Percentiles rank a stretch among this genome's conserved stretches.
Evolutionary conservation across 2,329 filamentous ascomycete genomes (phyloP).

Genomic region (Aspergillus ustus): DNA sequence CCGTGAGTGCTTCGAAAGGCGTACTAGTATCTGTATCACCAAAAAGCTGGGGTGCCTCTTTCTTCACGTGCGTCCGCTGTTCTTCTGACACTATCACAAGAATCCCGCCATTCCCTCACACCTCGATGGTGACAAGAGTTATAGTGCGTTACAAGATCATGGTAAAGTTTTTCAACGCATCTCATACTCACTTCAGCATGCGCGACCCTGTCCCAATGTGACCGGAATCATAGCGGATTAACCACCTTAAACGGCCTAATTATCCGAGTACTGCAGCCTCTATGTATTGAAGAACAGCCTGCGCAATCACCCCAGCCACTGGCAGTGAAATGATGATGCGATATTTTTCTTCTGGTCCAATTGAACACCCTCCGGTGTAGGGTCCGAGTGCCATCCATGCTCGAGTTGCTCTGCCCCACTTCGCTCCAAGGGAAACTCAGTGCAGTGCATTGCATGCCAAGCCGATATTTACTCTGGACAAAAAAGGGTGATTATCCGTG

Average conservation of each 20-base stretch:
- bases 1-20: background rate
- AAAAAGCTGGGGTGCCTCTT: too few species aligned
- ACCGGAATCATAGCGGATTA: background rate
- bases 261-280: constrained; percentile 1
- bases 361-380: constrained; percentile 1
- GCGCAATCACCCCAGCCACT: constrained; percentile 16
- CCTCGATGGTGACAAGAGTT: background rate
- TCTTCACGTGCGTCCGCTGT: background rate
- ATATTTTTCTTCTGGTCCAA: constrained; percentile 16
- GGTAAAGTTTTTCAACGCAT: too few species aligned
- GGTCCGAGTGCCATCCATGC: constrained; percentile 23
- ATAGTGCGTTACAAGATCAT: background rate
- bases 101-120: background rate
- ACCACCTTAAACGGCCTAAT: background rate
- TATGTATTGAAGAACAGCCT: background rate
- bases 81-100: background rate
- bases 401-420: constrained; percentile 20
- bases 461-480: too few species aligned
- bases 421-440: constrained; percentile 4
- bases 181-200: too few species aligned
- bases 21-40: too few species aligned
- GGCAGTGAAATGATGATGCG: constrained; percentile 19
- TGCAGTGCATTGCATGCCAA: background rate
- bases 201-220: background rate
- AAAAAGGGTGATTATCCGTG: background rate